Evolutionary conservation across 208 protist genomes (phyloP).

Genomic region (Zelonia costaricensis): DNA sequence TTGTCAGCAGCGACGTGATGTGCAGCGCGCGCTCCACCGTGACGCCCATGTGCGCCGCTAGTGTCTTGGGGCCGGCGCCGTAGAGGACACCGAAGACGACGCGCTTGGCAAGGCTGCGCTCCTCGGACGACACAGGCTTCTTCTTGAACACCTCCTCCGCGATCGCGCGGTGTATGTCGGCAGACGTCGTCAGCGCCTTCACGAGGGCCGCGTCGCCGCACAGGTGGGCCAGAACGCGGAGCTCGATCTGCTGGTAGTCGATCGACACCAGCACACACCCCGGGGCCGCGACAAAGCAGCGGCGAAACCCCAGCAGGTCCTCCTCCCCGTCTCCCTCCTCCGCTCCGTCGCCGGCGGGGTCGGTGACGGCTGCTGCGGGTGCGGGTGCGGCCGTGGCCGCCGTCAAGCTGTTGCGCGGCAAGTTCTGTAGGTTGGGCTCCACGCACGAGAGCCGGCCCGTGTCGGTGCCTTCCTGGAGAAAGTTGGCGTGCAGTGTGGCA

Average conservation of each 20-base stretch:
- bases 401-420: slow-evolving; percentile 55
- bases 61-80: slow-evolving; percentile 69
- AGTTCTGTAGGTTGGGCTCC: slow-evolving; percentile 90
- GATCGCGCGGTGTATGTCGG: slow-evolving; percentile 82
- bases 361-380: background rate
- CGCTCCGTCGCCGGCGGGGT: background rate
- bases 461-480: slow-evolving; percentile 88
- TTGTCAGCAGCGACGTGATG: slow-evolving; percentile 53
- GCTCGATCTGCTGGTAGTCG: slow-evolving; percentile 93
- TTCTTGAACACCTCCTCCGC: slow-evolving; percentile 81
- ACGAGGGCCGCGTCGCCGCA: slow-evolving; percentile 67
- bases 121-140: slow-evolving; percentile 56
- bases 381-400: background rate
- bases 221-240: slow-evolving; percentile 90
- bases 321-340: slow-evolving; percentile 18
- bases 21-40: slow-evolving; percentile 62
- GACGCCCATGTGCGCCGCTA: slow-evolving; percentile 73
- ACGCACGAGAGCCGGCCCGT: slow-evolving; percentile 89
- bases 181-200: slow-evolving; percentile 54
- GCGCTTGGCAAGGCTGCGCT: slow-evolving; percentile 79
- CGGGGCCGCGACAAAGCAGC: slow-evolving; percentile 71
- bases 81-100: slow-evolving; percentile 91
- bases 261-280: slow-evolving; percentile 69
- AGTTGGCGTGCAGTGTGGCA: slow-evolving; percentile 69
- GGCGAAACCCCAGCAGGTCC: slow-evolving; percentile 64